phyloP scores from a whole-genome alignment of 1,284 basidiomycete species.

The Malassezia furfur region DNA sequence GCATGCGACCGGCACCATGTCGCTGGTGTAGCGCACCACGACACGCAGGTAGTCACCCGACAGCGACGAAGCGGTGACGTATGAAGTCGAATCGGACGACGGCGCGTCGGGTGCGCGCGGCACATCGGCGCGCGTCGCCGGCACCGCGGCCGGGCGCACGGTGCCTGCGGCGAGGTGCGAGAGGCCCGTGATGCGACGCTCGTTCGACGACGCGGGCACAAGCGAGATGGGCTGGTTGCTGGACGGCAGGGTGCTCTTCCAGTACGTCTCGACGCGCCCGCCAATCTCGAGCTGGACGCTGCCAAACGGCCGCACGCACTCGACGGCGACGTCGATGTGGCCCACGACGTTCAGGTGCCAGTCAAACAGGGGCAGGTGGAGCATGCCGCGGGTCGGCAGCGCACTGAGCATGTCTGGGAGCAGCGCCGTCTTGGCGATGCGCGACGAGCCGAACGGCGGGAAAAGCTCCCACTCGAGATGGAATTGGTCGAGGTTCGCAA shows the following conservation, averaged over 20 bases:
- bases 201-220: conserved; percentile 7
- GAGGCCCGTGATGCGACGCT: conserved; percentile 16
- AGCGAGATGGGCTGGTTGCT: conserved; percentile 11
- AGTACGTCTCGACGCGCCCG: conserved; percentile 56
- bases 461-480: conserved; percentile 88
- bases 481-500: conserved; percentile 63
- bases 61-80: conserved; percentile 72
- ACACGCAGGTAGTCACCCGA: conserved; percentile 76
- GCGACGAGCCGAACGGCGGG: conserved; percentile 96
- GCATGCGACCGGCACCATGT: conserved; percentile 75
- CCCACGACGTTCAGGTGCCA: conserved; percentile 87
- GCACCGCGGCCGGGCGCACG: neutral
- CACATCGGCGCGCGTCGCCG: conserved; percentile 6
- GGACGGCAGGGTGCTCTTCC: conserved; percentile 46
- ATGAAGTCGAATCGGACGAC: conserved; percentile 33
- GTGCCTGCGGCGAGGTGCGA: conserved; percentile 8
- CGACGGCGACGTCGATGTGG: conserved; percentile 83
- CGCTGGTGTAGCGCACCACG: conserved; percentile 81
- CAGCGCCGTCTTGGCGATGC: conserved; percentile 84
- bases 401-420: conserved; percentile 64
- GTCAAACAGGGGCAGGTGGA: conserved; percentile 67
- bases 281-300: conserved; percentile 92
- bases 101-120: conserved; percentile 7
- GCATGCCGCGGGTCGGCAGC: conserved; percentile 36
- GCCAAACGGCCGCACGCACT: conserved; percentile 78